A percentile compares a stretch with the other conserved stretches of the same genome.
phyloP scores from a whole-genome alignment of 306 rosid species.

The Argentina anserina region DNA sequence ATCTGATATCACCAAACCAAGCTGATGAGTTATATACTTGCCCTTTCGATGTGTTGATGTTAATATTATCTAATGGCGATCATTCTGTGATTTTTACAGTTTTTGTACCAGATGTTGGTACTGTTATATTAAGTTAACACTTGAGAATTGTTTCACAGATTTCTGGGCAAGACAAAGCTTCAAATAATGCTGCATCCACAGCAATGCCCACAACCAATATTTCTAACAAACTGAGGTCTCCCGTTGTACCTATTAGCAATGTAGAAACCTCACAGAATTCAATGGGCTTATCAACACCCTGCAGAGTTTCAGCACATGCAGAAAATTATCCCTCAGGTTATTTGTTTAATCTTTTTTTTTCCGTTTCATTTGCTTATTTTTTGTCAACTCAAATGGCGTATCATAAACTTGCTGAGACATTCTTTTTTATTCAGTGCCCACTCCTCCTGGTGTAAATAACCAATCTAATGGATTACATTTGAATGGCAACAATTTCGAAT shows the following conservation, averaged over 20 bases:
- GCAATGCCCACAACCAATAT: slow-evolving; percentile 46
- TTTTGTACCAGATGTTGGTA: not conserved
- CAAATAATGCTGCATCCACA: slow-evolving; percentile 39
- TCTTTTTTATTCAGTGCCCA: slow-evolving; percentile 44
- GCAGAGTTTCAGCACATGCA: slow-evolving; percentile 45
- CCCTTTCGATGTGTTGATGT: not conserved
- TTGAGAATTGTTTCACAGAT: slow-evolving; percentile 47
- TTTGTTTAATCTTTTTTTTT: slow-evolving; percentile 10
- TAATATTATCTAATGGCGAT: not conserved
- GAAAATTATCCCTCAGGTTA: slow-evolving; percentile 58
- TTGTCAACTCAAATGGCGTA: not conserved
- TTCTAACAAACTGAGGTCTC: slow-evolving; percentile 48
- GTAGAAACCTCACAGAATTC: slow-evolving; percentile 41
- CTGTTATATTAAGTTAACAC: slow-evolving; percentile 6
- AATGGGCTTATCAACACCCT: slow-evolving; percentile 29
- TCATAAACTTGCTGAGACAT: slow-evolving; percentile 24
- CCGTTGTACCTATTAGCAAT: slow-evolving; percentile 32
- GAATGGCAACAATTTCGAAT: slow-evolving; percentile 52
- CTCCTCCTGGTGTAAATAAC: slow-evolving; percentile 45
- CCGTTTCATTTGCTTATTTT: not conserved
- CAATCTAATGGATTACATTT: slow-evolving; percentile 57
- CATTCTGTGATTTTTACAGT: slow-evolving; percentile 1
- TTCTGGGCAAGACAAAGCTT: slow-evolving; percentile 76
- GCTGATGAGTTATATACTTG: not conserved
- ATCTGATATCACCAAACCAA: not conserved